Conservation (phyloP, 225 moss, liverwort and hornwort genomes). For the Asterella californica region DNA sequence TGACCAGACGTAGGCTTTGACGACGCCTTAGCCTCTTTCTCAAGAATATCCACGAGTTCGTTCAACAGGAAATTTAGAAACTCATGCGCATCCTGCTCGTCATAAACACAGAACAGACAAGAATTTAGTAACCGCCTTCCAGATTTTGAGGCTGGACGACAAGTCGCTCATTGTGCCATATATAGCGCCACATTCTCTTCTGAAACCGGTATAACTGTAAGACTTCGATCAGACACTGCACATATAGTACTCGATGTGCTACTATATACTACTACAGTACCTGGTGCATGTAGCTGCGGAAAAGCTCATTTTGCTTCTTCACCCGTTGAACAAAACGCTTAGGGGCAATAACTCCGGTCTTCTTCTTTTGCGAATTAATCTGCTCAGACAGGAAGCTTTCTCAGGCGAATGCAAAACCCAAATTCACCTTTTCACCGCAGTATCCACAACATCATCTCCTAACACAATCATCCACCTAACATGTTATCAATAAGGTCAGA, state of each 20-base stretch:
- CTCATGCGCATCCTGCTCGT: conserved; percentile 89
- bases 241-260: not conserved
- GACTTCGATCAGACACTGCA: not conserved
- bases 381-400: conserved; percentile 21
- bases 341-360: conserved; percentile 95
- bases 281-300: conserved; percentile 99
- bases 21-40: conserved; percentile 92
- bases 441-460: no score
- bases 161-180: no score
- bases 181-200: not conserved
- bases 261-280: conserved; percentile 29
- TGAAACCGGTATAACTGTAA: not conserved
- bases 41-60: conserved; percentile 95
- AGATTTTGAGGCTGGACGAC: not conserved
- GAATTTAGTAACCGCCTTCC: no score
- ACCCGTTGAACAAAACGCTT: conserved; percentile 99
- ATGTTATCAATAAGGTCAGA: not conserved
- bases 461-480: not conserved
- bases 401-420: not conserved
- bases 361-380: conserved; percentile 94
- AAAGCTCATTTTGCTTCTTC: conserved; percentile 98
- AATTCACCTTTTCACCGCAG: not conserved
- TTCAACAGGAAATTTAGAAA: conserved; percentile 95
- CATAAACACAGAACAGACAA: not conserved
- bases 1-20: conserved; percentile 76